Evolutionary conservation across 805 yeast genomes (phyloP).

Genomic region (Candida montana): DNA sequence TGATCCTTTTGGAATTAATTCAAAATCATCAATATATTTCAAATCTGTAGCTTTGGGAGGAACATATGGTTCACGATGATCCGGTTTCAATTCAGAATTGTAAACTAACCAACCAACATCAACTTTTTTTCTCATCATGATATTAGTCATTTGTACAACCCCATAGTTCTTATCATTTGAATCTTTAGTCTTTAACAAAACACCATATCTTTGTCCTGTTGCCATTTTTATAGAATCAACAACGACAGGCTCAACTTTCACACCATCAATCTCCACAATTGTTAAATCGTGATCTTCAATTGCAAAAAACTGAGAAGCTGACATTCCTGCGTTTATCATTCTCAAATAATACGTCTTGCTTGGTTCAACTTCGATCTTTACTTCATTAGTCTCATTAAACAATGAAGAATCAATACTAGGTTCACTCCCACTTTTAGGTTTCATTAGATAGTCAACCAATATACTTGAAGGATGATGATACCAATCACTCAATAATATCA

Average conservation of each 20-base stretch:
- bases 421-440: slow-evolving; percentile 42
- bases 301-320: slow-evolving; percentile 50
- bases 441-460: slow-evolving; percentile 33
- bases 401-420: slow-evolving; percentile 42
- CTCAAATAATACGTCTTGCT: slow-evolving; percentile 43
- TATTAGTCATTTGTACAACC: slow-evolving; percentile 53
- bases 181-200: slow-evolving; percentile 46
- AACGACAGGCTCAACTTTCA: slow-evolving; percentile 43
- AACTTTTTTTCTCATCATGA: slow-evolving; percentile 58
- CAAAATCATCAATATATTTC: slow-evolving; percentile 28
- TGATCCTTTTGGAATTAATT: slow-evolving; percentile 31
- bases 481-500: slow-evolving; percentile 42
- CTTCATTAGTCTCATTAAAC: slow-evolving; percentile 43
- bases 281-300: slow-evolving; percentile 49
- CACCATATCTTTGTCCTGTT: slow-evolving; percentile 75
- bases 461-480: slow-evolving; percentile 37
- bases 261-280: slow-evolving; percentile 57
- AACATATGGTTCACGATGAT: slow-evolving; percentile 40
- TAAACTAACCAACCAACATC: slow-evolving; percentile 55
- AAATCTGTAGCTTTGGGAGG: slow-evolving; percentile 20
- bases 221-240: slow-evolving; percentile 48
- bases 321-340: slow-evolving; percentile 51
- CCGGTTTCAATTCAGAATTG: slow-evolving; percentile 26
- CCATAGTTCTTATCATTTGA: slow-evolving; percentile 38
- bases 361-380: slow-evolving; percentile 39